Base-by-base conservation (phyloP, 495 filamentous ascomycete species). In the Xylaria venustula region DNA sequence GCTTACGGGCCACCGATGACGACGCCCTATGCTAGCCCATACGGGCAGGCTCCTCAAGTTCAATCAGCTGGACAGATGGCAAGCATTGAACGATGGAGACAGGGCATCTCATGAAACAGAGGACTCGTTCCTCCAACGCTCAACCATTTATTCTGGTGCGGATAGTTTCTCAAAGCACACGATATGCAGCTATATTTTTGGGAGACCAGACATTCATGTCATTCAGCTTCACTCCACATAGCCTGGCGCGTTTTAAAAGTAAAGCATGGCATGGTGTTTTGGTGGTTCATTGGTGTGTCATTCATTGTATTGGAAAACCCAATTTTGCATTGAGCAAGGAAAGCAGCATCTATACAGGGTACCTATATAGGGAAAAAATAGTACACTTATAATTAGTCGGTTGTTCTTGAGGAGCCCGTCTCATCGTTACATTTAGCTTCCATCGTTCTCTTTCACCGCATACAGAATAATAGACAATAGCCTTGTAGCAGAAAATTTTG, bases 41-140 rank as follows among this genome's bases (percentile, higher is more conserved):
- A 70, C 40, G 68, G 56, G 50, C 46, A 48, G 42, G 61, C 68
- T 23, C 70, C 74, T 64, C 75, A 72, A 50, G 54, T 68, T 22
- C 71, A 62, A 30, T 59, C 63, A 34, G 63, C 57, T 11, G 65
- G 75, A 32, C 89, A 90, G 69, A 81, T 85, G 67, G 90, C 90
- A 54, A 84, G 90, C 76, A 92, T 98, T 66, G 92, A 98, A 75
- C 83, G 88, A 59, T 98, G 93, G 93, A 84, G 93, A 67, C 87
- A 91, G 75, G 90, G 91, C 65, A 51, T 79, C 82, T 79, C 81
- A 83, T 62, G 84, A 48, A 64, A 9, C 22, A 6, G 40, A 26
- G 3, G 26, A 17, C 36, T n/a, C 34, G 20, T 12, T 15, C 15
- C 12, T n/a, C 3, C 19, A 42, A 28, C 12, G 14, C 11, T 19